These are phyloP conservation scores for Solanum pennellii DNA, from an alignment of 257 asterid genomes.

Conservation along the genomic window DNA sequence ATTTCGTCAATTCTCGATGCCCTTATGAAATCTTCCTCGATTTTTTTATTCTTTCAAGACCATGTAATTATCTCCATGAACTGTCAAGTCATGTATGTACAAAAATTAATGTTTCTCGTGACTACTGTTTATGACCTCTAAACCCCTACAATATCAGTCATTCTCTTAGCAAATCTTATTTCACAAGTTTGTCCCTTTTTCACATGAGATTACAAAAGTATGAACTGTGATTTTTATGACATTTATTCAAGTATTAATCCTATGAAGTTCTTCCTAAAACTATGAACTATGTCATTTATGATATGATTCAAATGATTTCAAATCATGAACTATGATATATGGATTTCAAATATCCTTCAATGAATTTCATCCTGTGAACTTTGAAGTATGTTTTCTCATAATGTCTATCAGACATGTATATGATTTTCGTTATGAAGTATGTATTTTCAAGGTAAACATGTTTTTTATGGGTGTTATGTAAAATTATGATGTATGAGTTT, in stretches of 20 bases:
- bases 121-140: background rate
- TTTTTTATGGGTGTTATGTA: background rate
- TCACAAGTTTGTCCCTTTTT: background rate
- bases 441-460: background rate
- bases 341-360: no score
- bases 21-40: background rate
- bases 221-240: background rate
- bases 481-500: no score
- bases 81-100: background rate
- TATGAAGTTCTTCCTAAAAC: background rate
- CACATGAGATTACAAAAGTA: background rate
- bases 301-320: no score
- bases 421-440: background rate
- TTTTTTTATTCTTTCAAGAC: background rate
- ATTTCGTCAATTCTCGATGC: background rate
- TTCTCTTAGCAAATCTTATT: background rate
- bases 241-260: background rate
- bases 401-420: no score
- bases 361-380: no score
- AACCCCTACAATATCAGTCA: background rate
- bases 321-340: no score
- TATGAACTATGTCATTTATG: background rate
- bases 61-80: background rate
- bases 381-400: no score
- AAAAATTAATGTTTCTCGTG: background rate